Percentiles rank a stretch among this genome's conserved stretches.
phyloP scores from a whole-genome alignment of 192 early-diverging fungal species.

The Entomortierella parvispora region DNA sequence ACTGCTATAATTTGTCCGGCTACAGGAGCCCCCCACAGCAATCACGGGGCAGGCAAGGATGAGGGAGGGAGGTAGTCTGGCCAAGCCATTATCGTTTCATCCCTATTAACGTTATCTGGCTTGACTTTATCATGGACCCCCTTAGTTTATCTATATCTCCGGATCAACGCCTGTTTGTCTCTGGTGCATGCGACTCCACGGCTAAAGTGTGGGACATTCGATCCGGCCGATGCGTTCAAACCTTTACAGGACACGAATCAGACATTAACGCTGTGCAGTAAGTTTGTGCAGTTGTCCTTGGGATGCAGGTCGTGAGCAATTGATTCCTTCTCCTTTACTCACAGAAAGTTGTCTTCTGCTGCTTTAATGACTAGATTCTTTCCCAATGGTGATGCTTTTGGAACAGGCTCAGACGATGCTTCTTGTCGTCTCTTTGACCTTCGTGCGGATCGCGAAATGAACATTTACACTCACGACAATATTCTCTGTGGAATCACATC shows the following conservation, averaged over 20 bases:
- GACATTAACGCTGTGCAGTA: slow-evolving; percentile 99
- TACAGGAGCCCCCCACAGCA: too few species aligned
- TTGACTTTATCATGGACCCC: too few species aligned
- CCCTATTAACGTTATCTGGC: neutral
- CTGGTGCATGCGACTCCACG: slow-evolving; percentile 98
- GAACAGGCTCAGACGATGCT: slow-evolving; percentile 98
- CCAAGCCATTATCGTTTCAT: too few species aligned
- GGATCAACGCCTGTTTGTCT: slow-evolving; percentile 96
- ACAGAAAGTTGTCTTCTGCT: too few species aligned
- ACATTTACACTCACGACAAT: slow-evolving; percentile 98
- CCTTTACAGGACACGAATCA: slow-evolving; percentile 97
- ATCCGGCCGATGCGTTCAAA: slow-evolving; percentile 95
- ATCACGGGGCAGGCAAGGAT: too few species aligned
- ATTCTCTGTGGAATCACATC: slow-evolving; percentile 99
- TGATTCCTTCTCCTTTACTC: neutral
- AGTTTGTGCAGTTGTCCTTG: too few species aligned
- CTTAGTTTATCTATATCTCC: slow-evolving; percentile 86
- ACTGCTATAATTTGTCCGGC: neutral
- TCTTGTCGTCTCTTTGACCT: slow-evolving; percentile 97
- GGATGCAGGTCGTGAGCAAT: slow-evolving; percentile 15
- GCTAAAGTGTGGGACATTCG: slow-evolving; percentile 99
- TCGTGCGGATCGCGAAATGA: slow-evolving; percentile 97
- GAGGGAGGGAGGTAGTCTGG: too few species aligned
- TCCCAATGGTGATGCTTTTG: slow-evolving; percentile 98
- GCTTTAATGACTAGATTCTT: slow-evolving; percentile 86